Percentiles rank a stretch among this genome's conserved stretches.
phyloP scores from a whole-genome alignment of 805 yeast species.

The Ogataea corticis region DNA sequence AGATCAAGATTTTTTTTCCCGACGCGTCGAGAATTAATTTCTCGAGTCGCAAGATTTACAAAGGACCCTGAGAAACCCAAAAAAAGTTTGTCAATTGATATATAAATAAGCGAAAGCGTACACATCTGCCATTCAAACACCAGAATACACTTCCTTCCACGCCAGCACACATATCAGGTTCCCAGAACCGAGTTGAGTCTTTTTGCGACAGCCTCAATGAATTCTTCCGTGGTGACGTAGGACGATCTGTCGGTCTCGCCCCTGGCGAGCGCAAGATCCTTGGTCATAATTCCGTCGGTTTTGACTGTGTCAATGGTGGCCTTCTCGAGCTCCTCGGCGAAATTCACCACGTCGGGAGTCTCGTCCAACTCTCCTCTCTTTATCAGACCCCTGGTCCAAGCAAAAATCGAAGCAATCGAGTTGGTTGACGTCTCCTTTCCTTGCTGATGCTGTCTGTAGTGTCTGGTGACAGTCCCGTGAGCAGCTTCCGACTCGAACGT shows the following conservation, averaged over 20 bases:
- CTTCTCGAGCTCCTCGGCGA: constrained; percentile 76
- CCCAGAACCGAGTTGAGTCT: constrained; percentile 45
- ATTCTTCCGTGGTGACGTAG: constrained; percentile 91
- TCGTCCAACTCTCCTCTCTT: constrained; percentile 90
- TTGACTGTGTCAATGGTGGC: constrained; percentile 87
- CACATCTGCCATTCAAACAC: no score
- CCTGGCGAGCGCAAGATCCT: constrained; percentile 87
- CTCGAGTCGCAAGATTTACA: neutral
- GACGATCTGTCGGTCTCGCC: constrained; percentile 82
- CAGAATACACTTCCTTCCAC: no score
- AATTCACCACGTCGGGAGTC: constrained; percentile 81
- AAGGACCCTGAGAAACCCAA: no score
- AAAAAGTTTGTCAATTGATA: neutral
- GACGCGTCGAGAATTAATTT: neutral
- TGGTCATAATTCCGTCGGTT: constrained; percentile 87
- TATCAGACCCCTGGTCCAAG: constrained; percentile 92
- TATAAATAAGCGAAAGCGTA: no score
- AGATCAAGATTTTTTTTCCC: neutral
- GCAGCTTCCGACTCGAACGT: constrained; percentile 97
- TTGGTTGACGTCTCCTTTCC: constrained; percentile 97
- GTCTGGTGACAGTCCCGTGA: constrained; percentile 98
- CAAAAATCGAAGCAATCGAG: constrained; percentile 95
- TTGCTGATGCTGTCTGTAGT: constrained; percentile 91
- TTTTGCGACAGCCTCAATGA: constrained; percentile 75
- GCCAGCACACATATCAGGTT: no score